Percentiles rank a stretch among this genome's conserved stretches.
Conservation (phyloP, 148 eudicot genomes). For the Cornus controversa region DNA sequence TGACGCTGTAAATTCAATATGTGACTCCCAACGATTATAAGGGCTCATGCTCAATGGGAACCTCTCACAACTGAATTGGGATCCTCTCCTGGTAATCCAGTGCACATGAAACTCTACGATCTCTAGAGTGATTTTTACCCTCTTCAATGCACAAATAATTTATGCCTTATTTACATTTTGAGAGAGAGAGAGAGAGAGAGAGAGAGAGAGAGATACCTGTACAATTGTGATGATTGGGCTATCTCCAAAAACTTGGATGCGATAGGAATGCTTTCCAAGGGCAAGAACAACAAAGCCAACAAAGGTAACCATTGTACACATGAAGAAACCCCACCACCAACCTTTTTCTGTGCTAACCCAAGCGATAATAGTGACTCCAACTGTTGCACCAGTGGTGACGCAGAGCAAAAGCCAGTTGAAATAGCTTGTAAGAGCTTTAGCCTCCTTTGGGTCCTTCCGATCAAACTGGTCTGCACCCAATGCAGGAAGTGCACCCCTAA, state of each 20-base stretch:
- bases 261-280: slow-evolving; percentile 38
- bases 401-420: slow-evolving; percentile 48
- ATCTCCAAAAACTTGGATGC: slow-evolving; percentile 31
- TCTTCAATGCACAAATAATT: too few species aligned
- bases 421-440: slow-evolving; percentile 39
- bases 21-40: too few species aligned
- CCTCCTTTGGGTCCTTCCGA: slow-evolving; percentile 33
- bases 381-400: slow-evolving; percentile 24
- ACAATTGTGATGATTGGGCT: slow-evolving; percentile 35
- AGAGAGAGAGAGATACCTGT: slow-evolving; percentile 28
- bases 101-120: too few species aligned
- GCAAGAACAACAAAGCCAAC: slow-evolving; percentile 26
- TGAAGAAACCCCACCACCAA: slow-evolving; percentile 49
- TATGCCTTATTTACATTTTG: too few species aligned
- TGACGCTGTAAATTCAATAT: too few species aligned
- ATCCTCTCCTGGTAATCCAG: too few species aligned
- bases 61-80: too few species aligned
- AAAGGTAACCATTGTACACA: slow-evolving; percentile 17
- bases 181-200: too few species aligned
- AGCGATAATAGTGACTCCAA: slow-evolving; percentile 47
- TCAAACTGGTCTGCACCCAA: slow-evolving; percentile 55
- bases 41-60: too few species aligned
- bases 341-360: slow-evolving; percentile 33
- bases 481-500: slow-evolving; percentile 41
- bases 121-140: too few species aligned